Evolutionary conservation across 1,139 yeast species (phyloP).

Genomic region (Nakaseomyces glabratus): DNA sequence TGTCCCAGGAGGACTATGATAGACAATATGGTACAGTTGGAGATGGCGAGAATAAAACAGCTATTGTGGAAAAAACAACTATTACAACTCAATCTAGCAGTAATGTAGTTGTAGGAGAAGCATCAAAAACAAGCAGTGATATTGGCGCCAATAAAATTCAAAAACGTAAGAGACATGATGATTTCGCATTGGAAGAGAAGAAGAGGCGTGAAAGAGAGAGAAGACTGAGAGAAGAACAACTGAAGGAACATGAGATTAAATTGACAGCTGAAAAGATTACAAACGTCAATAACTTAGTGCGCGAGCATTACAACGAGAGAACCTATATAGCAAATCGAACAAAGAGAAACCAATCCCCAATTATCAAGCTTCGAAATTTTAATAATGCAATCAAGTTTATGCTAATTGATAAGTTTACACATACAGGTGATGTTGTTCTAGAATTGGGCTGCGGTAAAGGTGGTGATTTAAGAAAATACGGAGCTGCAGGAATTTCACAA

Average conservation of each 20-base stretch:
- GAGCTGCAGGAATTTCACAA: constrained; percentile 59
- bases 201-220: constrained; percentile 23
- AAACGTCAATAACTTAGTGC: constrained; percentile 48
- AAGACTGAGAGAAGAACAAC: constrained; percentile 30
- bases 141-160: constrained; percentile 16
- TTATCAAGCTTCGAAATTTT: constrained; percentile 76
- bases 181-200: constrained; percentile 28
- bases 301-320: constrained; percentile 78
- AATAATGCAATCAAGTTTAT: constrained; percentile 88
- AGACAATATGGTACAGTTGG: constrained; percentile 22
- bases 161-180: constrained; percentile 24
- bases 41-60: too few relatives aligned
- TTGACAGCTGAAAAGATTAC: constrained; percentile 27
- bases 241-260: constrained; percentile 29
- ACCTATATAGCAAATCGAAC: constrained; percentile 59
- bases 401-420: constrained; percentile 61
- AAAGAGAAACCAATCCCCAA: constrained; percentile 70
- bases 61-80: too few relatives aligned
- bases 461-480: constrained; percentile 90
- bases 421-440: constrained; percentile 46
- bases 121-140: too few relatives aligned
- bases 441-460: constrained; percentile 98
- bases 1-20: constrained; percentile 33
- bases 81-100: too few relatives aligned
- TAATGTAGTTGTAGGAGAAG: too few relatives aligned